These are phyloP conservation scores for Colletotrichum sp. DNA, from an alignment of 2,329 filamentous ascomycete genomes.

Conservation along the genomic window DNA sequence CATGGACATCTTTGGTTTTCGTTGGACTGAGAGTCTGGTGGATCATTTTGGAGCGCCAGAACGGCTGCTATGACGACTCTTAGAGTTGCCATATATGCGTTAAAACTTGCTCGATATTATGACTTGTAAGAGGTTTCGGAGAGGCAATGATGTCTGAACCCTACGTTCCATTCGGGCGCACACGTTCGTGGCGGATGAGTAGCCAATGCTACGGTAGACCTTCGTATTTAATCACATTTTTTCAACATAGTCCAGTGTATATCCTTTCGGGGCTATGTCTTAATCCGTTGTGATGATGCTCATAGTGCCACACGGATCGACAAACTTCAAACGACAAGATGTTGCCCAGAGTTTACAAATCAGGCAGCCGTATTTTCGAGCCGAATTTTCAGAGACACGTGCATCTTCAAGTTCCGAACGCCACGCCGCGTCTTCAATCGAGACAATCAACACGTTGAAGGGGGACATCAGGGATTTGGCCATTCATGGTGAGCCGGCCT, in stretches of 20 bases:
- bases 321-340: background rate
- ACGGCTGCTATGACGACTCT: background rate
- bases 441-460: background rate
- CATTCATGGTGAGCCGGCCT: background rate
- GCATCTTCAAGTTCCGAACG: background rate
- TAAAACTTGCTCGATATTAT: no score
- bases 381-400: background rate
- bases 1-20: background rate
- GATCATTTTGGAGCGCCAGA: background rate
- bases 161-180: no score
- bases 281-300: background rate
- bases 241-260: background rate
- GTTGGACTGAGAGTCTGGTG: background rate
- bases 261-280: fast-evolving
- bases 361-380: background rate
- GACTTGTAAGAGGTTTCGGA: no score
- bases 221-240: background rate
- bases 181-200: no score
- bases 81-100: background rate
- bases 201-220: no score
- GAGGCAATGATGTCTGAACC: no score
- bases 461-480: background rate
- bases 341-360: background rate
- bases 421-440: background rate
- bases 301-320: background rate